phyloP scores from a whole-genome alignment of 2,329 filamentous ascomycete species.

The Daldinia sp. region DNA sequence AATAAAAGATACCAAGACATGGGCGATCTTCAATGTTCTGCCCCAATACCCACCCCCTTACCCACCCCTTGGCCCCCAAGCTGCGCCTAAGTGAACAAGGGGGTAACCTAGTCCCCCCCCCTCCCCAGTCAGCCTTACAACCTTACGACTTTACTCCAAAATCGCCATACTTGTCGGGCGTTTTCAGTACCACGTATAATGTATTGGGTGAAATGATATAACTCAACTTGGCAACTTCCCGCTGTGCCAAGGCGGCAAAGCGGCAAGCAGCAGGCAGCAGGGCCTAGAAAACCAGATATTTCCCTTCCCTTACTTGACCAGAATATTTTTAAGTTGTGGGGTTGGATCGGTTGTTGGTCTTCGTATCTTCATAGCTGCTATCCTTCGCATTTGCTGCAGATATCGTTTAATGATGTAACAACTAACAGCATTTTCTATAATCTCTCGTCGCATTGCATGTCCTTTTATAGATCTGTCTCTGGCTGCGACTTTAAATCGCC shows the following conservation, averaged over 20 bases:
- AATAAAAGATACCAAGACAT: conserved; percentile 3
- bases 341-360: background rate
- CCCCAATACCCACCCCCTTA: background rate
- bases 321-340: background rate
- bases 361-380: background rate
- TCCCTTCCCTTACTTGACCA: background rate
- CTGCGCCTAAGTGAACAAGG: background rate
- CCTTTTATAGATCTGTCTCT: background rate
- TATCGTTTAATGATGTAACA: background rate
- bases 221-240: background rate
- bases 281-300: background rate
- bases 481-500: background rate
- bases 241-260: background rate
- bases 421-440: background rate
- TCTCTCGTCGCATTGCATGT: background rate
- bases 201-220: background rate
- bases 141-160: background rate
- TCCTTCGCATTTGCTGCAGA: background rate
- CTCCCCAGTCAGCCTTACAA: conserved; percentile 2
- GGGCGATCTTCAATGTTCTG: background rate
- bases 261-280: background rate
- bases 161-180: background rate
- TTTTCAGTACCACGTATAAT: conserved; percentile 8
- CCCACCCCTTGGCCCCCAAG: background rate
- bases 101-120: background rate